phyloP scores from a whole-genome alignment of 2,329 filamentous ascomycete genomes.

The Monilinia fructigena region DNA sequence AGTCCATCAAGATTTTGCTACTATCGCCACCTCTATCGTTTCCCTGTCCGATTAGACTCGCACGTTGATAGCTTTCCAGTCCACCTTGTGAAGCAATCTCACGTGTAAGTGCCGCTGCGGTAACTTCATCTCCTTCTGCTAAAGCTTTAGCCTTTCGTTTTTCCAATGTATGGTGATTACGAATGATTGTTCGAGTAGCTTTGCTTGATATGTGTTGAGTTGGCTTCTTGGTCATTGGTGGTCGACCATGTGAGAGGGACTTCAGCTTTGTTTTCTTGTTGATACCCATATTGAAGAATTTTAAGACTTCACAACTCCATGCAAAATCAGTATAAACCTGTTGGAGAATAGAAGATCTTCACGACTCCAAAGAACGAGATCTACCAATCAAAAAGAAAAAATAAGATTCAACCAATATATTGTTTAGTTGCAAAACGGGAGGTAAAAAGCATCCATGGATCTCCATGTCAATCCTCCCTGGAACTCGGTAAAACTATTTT shows the following conservation, averaged over 20 bases:
- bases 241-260: conserved; percentile 54
- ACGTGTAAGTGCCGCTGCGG: conserved; percentile 48
- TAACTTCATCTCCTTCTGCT: conserved; percentile 51
- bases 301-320: not conserved
- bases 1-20: conserved; percentile 62
- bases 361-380: not conserved
- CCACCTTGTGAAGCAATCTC: conserved; percentile 61
- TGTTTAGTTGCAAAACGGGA: not conserved
- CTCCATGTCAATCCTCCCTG: not conserved
- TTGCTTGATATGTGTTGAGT: conserved; percentile 61
- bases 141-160: conserved; percentile 59
- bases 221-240: conserved; percentile 48
- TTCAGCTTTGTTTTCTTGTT: conserved; percentile 47
- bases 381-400: not conserved
- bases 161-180: conserved; percentile 63
- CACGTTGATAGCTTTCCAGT: conserved; percentile 62
- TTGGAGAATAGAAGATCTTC: conserved; percentile 13
- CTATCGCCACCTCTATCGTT: conserved; percentile 66
- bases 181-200: conserved; percentile 63
- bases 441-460: not conserved
- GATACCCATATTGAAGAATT: conserved; percentile 44
- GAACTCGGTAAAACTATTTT: not conserved
- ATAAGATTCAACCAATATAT: not conserved
- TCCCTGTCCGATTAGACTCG: conserved; percentile 67
- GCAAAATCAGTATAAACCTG: not conserved